phyloP scores from a whole-genome alignment of 2,329 filamentous ascomycete species.

The Pestalotiopsis sp. region DNA sequence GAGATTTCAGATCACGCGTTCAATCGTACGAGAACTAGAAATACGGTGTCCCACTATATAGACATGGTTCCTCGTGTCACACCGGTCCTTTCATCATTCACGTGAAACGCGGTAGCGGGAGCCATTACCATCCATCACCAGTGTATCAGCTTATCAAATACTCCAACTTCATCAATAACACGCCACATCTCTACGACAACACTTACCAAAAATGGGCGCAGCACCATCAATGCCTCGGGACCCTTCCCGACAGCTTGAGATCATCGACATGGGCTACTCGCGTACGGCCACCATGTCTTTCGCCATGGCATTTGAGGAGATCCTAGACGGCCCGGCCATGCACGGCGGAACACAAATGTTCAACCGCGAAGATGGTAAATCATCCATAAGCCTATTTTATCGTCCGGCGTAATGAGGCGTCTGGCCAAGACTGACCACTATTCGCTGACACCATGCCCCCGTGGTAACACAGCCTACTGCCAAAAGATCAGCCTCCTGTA shows the following conservation, averaged over 20 bases:
- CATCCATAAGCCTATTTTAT: too few relatives aligned
- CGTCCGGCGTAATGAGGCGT: too few relatives aligned
- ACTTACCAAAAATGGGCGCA: background rate
- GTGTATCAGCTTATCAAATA: background rate
- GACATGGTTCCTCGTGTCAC: too few relatives aligned
- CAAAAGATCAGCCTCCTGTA: conserved; percentile 29
- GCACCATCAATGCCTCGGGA: conserved; percentile 5
- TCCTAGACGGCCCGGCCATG: conserved; percentile 49
- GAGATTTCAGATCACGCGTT: too few relatives aligned
- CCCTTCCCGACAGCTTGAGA: conserved; percentile 29
- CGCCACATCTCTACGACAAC: background rate
- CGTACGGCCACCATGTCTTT: conserved; percentile 53
- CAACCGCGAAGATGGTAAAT: conserved; percentile 33
- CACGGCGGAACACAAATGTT: conserved; percentile 47
- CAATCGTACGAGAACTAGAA: too few relatives aligned
- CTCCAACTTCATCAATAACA: background rate
- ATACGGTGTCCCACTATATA: too few relatives aligned
- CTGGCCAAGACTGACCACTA: background rate
- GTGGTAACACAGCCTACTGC: conserved; percentile 13
- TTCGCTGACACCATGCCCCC: background rate
- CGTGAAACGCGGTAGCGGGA: too few relatives aligned
- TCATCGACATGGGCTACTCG: conserved; percentile 44
- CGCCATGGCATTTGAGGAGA: conserved; percentile 44
- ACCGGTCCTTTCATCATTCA: too few relatives aligned
- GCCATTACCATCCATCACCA: background rate